phyloP scores from a whole-genome alignment of 1,139 yeast genomes.

The Suhomyces coccinellae region DNA sequence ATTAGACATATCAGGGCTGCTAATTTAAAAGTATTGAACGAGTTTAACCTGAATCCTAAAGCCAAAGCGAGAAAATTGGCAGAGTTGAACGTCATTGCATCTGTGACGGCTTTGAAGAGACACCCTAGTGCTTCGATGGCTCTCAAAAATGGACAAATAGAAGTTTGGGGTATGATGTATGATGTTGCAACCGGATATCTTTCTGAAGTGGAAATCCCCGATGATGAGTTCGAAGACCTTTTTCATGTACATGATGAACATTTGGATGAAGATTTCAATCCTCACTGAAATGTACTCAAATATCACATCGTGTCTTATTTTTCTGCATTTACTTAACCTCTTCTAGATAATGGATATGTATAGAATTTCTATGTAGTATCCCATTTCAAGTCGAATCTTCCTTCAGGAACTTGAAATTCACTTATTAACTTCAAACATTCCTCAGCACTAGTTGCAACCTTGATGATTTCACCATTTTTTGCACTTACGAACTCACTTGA shows the following conservation, averaged over 20 bases:
- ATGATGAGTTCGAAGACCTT: slow-evolving; percentile 51
- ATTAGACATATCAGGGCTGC: slow-evolving; percentile 69
- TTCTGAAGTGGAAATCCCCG: slow-evolving; percentile 53
- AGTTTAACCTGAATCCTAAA: slow-evolving; percentile 46
- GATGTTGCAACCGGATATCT: slow-evolving; percentile 80
- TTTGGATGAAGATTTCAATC: slow-evolving; percentile 26
- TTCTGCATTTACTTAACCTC: background rate
- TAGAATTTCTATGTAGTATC: slow-evolving; percentile 15
- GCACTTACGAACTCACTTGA: slow-evolving; percentile 66
- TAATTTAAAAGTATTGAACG: slow-evolving; percentile 50
- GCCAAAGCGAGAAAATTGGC: slow-evolving; percentile 65
- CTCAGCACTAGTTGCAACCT: slow-evolving; percentile 65
- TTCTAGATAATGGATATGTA: slow-evolving; percentile 1
- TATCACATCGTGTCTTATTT: background rate
- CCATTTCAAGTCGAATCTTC: slow-evolving; percentile 78
- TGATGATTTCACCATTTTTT: slow-evolving; percentile 66
- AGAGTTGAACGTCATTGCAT: slow-evolving; percentile 73
- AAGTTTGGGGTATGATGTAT: slow-evolving; percentile 86
- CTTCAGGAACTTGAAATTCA: slow-evolving; percentile 66
- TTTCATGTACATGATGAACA: slow-evolving; percentile 51
- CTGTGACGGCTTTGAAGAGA: slow-evolving; percentile 58
- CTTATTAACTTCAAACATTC: slow-evolving; percentile 65
- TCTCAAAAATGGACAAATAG: slow-evolving; percentile 66
- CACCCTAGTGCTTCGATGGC: slow-evolving; percentile 79
- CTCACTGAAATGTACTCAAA: slow-evolving; percentile 15